Base-by-base conservation (phyloP, 495 filamentous ascomycete species). In the Podospora tetraspora region DNA sequence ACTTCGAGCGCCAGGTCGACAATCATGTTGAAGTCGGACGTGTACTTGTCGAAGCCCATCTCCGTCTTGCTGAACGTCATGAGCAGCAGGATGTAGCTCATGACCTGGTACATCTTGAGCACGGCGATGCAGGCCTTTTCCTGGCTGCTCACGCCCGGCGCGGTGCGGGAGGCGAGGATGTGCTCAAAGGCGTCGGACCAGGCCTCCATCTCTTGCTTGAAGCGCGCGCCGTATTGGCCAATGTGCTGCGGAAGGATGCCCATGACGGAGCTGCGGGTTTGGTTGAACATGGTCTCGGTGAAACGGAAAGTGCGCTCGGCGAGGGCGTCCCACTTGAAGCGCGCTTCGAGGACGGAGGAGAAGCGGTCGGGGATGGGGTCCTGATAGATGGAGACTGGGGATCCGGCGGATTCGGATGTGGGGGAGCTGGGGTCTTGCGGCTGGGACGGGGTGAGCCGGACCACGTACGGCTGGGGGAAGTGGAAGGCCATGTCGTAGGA, bases 401-500 rank as follows among this genome's bases (percentile, higher is more conserved):
- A 83, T 19, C 78, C 75, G 2, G 78, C 76, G 3, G 70, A 76
- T 7, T 84, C 81, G 12, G 82, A 82, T 6, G 74, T 68, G 0
- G 82, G 80, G 0, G 84, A 83, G 0, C 73, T 66, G 11, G 79
- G 70, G 62, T 79, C 65, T 34, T 79, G 69, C n/a, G 57, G 63
- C 66, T 68, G 67, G 21, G 75, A 70, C 5, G 79, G 75, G 11
- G 79, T 82, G n/a, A 86, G 76, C 13, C 80, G 80, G 61, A 86
- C 84, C 6, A 86, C 83, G 43, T 75, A 84, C 19, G 84, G 84
- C 19, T 84, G 78, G n/a, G 84, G 84, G 64, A 86, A 86, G 67
- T 86, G 84, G 75, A 86, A 86, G 59, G 84, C 84, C 82, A 86
- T 83, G 71, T 86, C 84, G 74, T 86, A 86, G 24, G 84, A 85